These are phyloP conservation scores for Microcyclospora tardicrescens DNA, from an alignment of 2,329 filamentous ascomycete genomes.

Conservation along the genomic window DNA sequence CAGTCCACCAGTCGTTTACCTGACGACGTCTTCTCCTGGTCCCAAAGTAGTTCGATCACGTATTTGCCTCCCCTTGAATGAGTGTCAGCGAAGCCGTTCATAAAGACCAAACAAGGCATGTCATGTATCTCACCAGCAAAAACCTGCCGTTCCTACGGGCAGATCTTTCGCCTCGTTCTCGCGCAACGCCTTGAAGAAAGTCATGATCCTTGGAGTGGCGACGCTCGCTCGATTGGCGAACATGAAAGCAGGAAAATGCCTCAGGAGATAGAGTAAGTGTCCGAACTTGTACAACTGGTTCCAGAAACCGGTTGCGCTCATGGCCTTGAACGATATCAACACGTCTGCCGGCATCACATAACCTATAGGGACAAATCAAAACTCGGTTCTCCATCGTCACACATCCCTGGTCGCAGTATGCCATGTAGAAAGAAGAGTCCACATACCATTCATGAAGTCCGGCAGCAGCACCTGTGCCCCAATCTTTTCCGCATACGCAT, in stretches of 20 bases:
- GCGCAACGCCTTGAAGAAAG: slow-evolving; percentile 19
- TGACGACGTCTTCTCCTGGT: slow-evolving; percentile 17
- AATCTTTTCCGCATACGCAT: slow-evolving; percentile 12
- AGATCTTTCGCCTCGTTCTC: slow-evolving; percentile 17
- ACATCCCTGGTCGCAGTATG: too few species aligned
- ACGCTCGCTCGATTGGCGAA: slow-evolving; percentile 10
- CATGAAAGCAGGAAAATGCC: slow-evolving; percentile 17
- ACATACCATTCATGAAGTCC: slow-evolving; percentile 25
- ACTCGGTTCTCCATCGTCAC: background rate
- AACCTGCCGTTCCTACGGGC: slow-evolving; percentile 23
- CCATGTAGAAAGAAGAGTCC: too few species aligned
- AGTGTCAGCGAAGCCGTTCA: background rate
- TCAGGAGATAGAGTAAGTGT: slow-evolving; percentile 13
- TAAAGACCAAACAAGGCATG: background rate
- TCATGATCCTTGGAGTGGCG: slow-evolving; percentile 16
- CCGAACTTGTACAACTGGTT: slow-evolving; percentile 20
- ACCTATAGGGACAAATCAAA: slow-evolving; percentile 8
- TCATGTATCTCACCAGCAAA: slow-evolving; percentile 9
- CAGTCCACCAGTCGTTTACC: slow-evolving; percentile 21
- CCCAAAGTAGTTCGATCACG: slow-evolving; percentile 22
- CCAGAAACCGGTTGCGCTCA: slow-evolving; percentile 18
- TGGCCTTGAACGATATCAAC: slow-evolving; percentile 19
- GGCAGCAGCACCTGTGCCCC: slow-evolving; percentile 20
- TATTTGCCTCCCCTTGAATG: slow-evolving; percentile 23
- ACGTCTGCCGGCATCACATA: slow-evolving; percentile 14